Conservation (phyloP, 2,329 filamentous ascomycete species). For the Ceratocystis harringtonii region DNA sequence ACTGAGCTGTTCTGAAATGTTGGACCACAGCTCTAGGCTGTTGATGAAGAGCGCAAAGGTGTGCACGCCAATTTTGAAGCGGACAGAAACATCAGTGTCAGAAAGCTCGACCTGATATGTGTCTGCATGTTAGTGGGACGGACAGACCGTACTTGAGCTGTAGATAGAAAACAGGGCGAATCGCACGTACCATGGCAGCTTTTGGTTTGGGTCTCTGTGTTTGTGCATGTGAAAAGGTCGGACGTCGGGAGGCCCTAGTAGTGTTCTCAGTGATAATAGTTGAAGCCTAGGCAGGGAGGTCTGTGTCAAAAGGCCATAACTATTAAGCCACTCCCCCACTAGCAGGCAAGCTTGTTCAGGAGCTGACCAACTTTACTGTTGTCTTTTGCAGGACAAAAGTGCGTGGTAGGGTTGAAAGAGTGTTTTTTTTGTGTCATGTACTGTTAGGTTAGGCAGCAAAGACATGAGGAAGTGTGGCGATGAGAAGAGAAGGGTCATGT, state of each 20-base stretch:
- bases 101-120: background rate
- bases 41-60: slow-evolving; percentile 56
- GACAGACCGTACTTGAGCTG: background rate
- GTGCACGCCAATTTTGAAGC: slow-evolving; percentile 57
- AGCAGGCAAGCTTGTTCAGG: too few species aligned
- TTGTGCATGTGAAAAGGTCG: background rate
- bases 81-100: slow-evolving; percentile 43
- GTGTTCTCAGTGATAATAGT: too few species aligned
- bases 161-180: too few species aligned
- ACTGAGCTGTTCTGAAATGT: slow-evolving; percentile 44
- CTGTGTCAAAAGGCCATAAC: background rate
- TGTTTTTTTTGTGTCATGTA: too few species aligned
- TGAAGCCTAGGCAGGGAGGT: background rate
- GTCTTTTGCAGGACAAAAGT: too few species aligned
- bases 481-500: too few species aligned
- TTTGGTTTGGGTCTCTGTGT: background rate
- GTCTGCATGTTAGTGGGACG: too few species aligned
- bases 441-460: too few species aligned
- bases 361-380: too few species aligned
- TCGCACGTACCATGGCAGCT: background rate
- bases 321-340: background rate
- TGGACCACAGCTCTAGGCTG: slow-evolving; percentile 39
- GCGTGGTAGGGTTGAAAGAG: too few species aligned
- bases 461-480: too few species aligned
- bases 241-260: too few species aligned